Evolutionary conservation across 257 asterid genomes (phyloP).

Genomic region (Ocimum tenuiflorum): DNA sequence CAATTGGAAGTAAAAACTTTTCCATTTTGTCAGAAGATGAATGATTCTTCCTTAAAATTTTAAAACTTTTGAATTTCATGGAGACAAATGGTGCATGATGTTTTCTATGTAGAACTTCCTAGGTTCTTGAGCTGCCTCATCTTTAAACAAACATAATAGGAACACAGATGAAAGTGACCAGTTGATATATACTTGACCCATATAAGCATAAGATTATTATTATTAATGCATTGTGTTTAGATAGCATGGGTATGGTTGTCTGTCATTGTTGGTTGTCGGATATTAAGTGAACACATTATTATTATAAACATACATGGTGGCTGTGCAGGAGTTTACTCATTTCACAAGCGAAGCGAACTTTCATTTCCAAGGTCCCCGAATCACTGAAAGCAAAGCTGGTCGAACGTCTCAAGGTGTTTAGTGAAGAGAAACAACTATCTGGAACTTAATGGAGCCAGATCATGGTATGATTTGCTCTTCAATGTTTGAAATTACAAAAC

Average conservation of each 20-base stretch:
- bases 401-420: constrained; percentile 43
- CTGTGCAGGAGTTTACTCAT: constrained; percentile 54
- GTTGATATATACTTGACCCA: too few relatives aligned
- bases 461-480: constrained; percentile 30
- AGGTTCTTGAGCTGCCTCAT: too few relatives aligned
- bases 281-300: constrained; percentile 10
- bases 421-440: constrained; percentile 44
- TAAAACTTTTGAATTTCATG: too few relatives aligned
- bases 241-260: not conserved
- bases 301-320: not conserved
- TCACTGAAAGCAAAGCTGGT: constrained; percentile 57
- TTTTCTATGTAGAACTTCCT: too few relatives aligned
- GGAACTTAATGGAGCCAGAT: constrained; percentile 26
- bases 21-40: too few relatives aligned
- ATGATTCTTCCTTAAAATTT: too few relatives aligned
- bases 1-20: too few relatives aligned
- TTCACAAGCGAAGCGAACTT: constrained; percentile 52
- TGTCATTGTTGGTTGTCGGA: not conserved
- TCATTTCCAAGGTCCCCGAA: constrained; percentile 56
- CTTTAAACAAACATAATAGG: too few relatives aligned
- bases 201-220: too few relatives aligned
- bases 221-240: too few relatives aligned
- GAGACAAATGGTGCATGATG: too few relatives aligned
- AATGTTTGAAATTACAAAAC: not conserved
- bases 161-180: too few relatives aligned